Base-by-base conservation (phyloP, 2,329 filamentous ascomycete species). In the Didymella keratinophila region DNA sequence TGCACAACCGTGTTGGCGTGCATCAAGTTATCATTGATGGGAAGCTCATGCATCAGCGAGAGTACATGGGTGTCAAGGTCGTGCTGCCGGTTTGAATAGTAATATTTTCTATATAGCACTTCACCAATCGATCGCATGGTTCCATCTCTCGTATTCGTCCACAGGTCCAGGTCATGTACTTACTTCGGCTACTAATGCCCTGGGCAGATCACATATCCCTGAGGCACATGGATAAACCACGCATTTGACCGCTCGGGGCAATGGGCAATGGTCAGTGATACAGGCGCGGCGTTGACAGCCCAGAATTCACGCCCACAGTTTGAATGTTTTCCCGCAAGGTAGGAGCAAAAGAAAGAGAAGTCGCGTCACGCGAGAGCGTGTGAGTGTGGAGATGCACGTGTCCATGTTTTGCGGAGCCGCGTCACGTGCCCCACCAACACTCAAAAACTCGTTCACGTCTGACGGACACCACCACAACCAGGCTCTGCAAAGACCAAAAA, bases 51-150 rank as follows among this genome's bases (percentile, higher is more conserved):
- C 66, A 68, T 47, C 53, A 53, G 34, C 49, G 66, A 47, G 66
- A 69, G 46, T 69, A 69, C 48, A 67, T 67, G 66, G 66, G 66
- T 28, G 58, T 69, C 28, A 67, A 67, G 54, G 64, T 69, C 53
- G 64, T 67, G 12, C 50, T 69, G n/a, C 66, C 66, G 1, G 63
- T 69, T 9, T 54, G 10, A 25, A n/a, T 18, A 30, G 27, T 23
- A 23, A 8, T 41, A 20, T 39, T 36, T 30, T 12, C 8, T 30
- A 30, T 34, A 4, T 16, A 34, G 14, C 14, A 16, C 32, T 16
- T 34, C 14, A 11, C 12, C 32, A 34, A n/a, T 34, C 32, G 14
- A 16, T 16, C 32, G 32, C 32, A n/a, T 5, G 16, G 32, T 36
- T 36, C 7, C 16, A 2, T 36, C 8, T 36, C 16, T 36, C 16